phyloP scores from a whole-genome alignment of 2,329 filamentous ascomycete species.

The Ophidiomyces ophidiicola region DNA sequence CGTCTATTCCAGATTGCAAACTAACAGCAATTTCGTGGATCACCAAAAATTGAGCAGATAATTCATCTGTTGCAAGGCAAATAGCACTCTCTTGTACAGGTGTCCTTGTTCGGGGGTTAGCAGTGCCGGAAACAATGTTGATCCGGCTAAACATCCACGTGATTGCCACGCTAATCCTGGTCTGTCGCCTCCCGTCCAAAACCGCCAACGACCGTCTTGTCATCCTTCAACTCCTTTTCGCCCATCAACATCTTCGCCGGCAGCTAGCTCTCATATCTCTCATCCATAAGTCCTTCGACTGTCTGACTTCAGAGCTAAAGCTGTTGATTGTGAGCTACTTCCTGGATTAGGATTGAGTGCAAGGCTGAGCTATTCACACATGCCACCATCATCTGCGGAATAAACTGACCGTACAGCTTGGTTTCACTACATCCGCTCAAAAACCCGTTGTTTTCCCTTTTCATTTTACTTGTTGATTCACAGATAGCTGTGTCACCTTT shows the following conservation, averaged over 20 bases:
- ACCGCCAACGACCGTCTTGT: neutral
- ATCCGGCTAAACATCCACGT: constrained; percentile 1
- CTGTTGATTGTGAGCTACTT: too few species aligned
- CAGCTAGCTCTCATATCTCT: too few species aligned
- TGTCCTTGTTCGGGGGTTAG: constrained; percentile 5
- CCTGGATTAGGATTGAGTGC: neutral
- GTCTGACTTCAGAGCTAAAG: too few species aligned
- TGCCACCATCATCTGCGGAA: neutral
- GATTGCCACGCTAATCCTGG: constrained; percentile 2
- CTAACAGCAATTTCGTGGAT: too few species aligned
- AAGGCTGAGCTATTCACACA: neutral
- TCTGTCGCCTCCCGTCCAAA: neutral
- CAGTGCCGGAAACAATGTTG: neutral
- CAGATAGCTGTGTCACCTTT: constrained; percentile 4
- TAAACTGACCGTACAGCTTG: constrained; percentile 6
- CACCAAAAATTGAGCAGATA: too few species aligned
- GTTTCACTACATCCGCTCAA: neutral
- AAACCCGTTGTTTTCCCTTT: constrained; percentile 5
- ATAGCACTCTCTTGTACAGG: too few species aligned
- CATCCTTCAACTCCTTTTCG: neutral
- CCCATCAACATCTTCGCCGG: neutral
- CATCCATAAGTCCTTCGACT: too few species aligned
- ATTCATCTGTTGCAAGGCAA: too few species aligned
- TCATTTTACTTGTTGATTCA: constrained; percentile 4
- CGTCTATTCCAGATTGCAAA: too few species aligned